Evolutionary conservation across 352 stramenopile genomes (phyloP).

Genomic region (Pythium phragmiticola): DNA sequence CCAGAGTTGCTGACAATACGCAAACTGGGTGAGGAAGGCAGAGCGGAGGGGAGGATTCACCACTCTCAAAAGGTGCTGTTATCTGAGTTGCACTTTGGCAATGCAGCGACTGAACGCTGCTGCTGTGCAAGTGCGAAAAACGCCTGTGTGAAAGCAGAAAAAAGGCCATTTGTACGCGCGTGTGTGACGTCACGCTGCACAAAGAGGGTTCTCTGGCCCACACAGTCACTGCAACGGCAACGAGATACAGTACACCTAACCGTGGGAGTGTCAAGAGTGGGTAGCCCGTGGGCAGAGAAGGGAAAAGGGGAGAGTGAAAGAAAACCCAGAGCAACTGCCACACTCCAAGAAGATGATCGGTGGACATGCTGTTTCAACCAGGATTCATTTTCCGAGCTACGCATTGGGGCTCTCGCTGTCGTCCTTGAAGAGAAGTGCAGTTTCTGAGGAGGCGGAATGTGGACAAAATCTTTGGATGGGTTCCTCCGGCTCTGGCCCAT

Average conservation of each 20-base stretch:
- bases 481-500: conserved; percentile 2
- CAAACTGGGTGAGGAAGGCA: conserved; percentile 1
- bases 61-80: conserved; percentile 20
- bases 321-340: conserved; percentile 24
- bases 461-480: neutral
- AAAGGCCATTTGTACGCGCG: conserved; percentile 27
- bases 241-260: conserved; percentile 26
- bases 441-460: neutral
- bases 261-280: conserved; percentile 20
- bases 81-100: conserved; percentile 35
- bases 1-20: conserved; percentile 27
- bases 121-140: conserved; percentile 25
- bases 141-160: conserved; percentile 21
- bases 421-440: neutral
- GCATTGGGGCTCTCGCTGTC: neutral
- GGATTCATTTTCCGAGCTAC: neutral
- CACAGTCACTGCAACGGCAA: conserved; percentile 31
- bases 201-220: conserved; percentile 14
- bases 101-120: conserved; percentile 31
- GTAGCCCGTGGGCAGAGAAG: conserved; percentile 13
- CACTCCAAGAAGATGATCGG: neutral
- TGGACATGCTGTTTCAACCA: neutral
- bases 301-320: conserved; percentile 16
- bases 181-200: conserved; percentile 24
- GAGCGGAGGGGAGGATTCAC: conserved; percentile 18